Conservation (phyloP, 73 alveolate genomes). For the Paraurostyla sp. region DNA sequence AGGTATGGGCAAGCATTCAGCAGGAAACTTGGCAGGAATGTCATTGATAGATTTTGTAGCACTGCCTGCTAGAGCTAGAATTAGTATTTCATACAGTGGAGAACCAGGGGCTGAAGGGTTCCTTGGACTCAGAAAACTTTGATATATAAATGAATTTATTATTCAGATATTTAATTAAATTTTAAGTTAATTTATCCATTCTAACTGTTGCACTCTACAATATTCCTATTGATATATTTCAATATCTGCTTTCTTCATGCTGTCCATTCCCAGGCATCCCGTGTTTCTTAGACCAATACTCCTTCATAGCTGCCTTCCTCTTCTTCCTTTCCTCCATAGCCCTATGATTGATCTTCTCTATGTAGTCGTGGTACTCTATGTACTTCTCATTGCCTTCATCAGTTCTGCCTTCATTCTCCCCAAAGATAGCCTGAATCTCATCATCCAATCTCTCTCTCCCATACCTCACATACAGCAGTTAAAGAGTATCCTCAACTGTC, state of each 20-base stretch:
- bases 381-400: constrained; percentile 81
- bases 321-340: constrained; percentile 82
- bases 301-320: constrained; percentile 56
- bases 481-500: constrained; percentile 98
- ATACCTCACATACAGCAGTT: constrained; percentile 96
- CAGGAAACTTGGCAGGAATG: constrained; percentile 81
- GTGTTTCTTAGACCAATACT: constrained; percentile 34
- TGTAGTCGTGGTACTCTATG: constrained; percentile 79
- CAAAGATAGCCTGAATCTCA: constrained; percentile 87
- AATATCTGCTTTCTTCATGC: constrained; percentile 2
- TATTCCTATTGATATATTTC: background rate
- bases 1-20: constrained; percentile 77
- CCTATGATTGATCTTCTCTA: constrained; percentile 82
- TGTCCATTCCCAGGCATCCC: background rate
- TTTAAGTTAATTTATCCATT: background rate
- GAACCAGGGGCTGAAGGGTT: constrained; percentile 55
- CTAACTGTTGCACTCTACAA: background rate
- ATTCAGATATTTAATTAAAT: background rate
- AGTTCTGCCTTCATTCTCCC: constrained; percentile 68
- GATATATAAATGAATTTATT: background rate
- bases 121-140: constrained; percentile 48
- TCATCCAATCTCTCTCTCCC: constrained; percentile 83
- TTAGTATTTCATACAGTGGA: constrained; percentile 66
- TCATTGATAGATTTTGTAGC: constrained; percentile 81
- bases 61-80: constrained; percentile 80